Evolutionary conservation across 2,329 filamentous ascomycete genomes (phyloP), one percentile per base, ranked within the genome.

Genomic region (Cladobotryum protrusum): DNA sequence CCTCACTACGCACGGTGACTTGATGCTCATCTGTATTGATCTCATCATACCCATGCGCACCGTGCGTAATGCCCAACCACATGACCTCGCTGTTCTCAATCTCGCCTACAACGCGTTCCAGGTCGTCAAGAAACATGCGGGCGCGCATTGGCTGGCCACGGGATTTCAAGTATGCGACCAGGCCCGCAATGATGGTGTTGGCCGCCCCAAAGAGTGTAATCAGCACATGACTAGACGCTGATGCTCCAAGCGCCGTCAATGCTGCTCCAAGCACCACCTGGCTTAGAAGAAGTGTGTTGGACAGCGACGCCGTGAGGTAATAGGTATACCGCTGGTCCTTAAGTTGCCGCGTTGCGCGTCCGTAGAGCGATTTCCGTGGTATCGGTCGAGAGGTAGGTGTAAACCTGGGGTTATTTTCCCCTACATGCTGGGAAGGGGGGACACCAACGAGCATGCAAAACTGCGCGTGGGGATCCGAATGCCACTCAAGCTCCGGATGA

Each of bases 11-110:
- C 8, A 59, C 55, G 12, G 56, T 57, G 47, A 59, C 56, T 35
- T 56, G 47, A 41, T 40, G 37, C 37, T 56, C 56, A 36, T 59
- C 56, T n/a, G 50, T 58, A 47, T 57, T 53, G 18, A 58, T 57
- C 19, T 54, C 55, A 36, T 55, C 55, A 36, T 58, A 58, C 20
- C 56, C 56, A 39, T 59, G 54, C 5, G 41, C 49, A 12, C 44
- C 40, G 11, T 45, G 17, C 47, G 52, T 54, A 50, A 59, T 56
- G 34, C 56, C 56, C 43, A 52, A 56, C 56, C 56, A 59, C 56
- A 59, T 59, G 42, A 59, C 49, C 24, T 54, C 56, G 43, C 54
- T 56, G 49, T 57, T 59, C 42, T 59, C 56, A 43, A 59, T 59
- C 52, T 59, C 56, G 45, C 57, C 56, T 14, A 59, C 56, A 5